Evolutionary conservation across 1,139 yeast genomes (phyloP).

Genomic region (Sugiyamaella japonica): DNA sequence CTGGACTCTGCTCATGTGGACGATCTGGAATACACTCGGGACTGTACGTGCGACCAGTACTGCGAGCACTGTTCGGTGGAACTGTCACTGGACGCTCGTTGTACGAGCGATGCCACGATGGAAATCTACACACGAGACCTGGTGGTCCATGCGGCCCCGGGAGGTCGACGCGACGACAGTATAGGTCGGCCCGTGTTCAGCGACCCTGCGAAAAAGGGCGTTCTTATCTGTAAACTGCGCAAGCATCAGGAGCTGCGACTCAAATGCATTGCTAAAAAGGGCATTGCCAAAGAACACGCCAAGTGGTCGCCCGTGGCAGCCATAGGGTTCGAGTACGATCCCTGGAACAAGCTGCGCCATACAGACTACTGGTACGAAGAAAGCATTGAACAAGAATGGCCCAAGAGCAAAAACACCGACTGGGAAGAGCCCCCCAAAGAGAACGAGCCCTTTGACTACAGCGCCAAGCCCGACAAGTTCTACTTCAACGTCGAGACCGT

Average conservation of each 20-base stretch:
- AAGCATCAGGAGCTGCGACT: slow-evolving; percentile 88
- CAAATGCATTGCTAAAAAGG: slow-evolving; percentile 95
- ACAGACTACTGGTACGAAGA: slow-evolving; percentile 97
- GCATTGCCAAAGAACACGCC: slow-evolving; percentile 97
- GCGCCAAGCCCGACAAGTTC: slow-evolving; percentile 75
- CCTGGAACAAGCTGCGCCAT: slow-evolving; percentile 97
- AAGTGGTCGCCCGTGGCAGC: slow-evolving; percentile 98
- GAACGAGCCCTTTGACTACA: slow-evolving; percentile 82
- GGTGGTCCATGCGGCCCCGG: slow-evolving; percentile 48
- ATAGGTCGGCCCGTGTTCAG: slow-evolving; percentile 80
- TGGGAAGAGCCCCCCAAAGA: slow-evolving; percentile 96
- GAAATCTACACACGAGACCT: slow-evolving; percentile 89
- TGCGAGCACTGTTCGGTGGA: slow-evolving; percentile 94
- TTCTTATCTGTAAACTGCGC: slow-evolving; percentile 84
- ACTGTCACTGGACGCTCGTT: slow-evolving; percentile 78
- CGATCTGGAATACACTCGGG: slow-evolving; percentile 66
- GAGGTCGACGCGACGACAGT: slow-evolving; percentile 38
- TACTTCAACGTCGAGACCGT: slow-evolving; percentile 91
- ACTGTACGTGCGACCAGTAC: slow-evolving; percentile 97
- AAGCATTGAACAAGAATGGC: slow-evolving; percentile 90
- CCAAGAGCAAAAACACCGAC: slow-evolving; percentile 79
- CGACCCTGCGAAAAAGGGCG: slow-evolving; percentile 78
- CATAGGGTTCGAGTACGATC: slow-evolving; percentile 97
- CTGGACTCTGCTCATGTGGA: slow-evolving; percentile 83
- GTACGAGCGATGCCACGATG: slow-evolving; percentile 85